These are phyloP conservation scores for Colletotrichum higginsianum DNA, from an alignment of 2,329 filamentous ascomycete genomes.

Conservation along the genomic window DNA sequence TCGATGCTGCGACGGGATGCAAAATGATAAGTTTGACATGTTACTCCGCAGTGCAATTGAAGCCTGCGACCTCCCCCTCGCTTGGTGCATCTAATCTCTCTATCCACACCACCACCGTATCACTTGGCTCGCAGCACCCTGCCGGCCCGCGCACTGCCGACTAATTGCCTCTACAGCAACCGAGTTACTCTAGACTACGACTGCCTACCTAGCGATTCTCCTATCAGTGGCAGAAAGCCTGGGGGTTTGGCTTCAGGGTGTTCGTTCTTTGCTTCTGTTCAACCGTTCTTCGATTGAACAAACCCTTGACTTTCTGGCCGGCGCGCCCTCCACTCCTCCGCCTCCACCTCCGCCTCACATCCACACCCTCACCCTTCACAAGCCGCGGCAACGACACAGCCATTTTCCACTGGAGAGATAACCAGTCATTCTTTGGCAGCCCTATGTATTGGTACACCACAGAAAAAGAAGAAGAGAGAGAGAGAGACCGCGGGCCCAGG, in stretches of 20 bases:
- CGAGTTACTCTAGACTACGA: background rate
- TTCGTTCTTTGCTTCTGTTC: slow-evolving; percentile 5
- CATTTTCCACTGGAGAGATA: background rate
- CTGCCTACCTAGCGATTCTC: background rate
- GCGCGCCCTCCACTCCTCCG: background rate
- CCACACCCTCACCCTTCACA: slow-evolving; percentile 23
- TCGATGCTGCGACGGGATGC: slow-evolving; percentile 1
- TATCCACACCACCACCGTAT: background rate
- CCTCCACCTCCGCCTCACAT: slow-evolving; percentile 1
- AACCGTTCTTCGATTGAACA: background rate
- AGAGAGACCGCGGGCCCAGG: background rate
- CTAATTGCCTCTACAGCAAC: background rate
- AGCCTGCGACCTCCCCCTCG: background rate
- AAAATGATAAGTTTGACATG: background rate
- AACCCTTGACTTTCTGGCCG: slow-evolving; percentile 1
- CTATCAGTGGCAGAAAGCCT: background rate
- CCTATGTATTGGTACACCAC: background rate
- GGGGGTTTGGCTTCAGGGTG: too few species aligned
- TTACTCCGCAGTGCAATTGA: background rate
- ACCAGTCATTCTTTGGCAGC: slow-evolving; percentile 17
- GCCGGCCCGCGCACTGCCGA: background rate
- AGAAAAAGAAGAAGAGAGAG: too few species aligned
- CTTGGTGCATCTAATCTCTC: background rate
- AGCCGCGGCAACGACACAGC: slow-evolving; percentile 17
- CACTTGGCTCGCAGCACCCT: background rate